phyloP scores from a whole-genome alignment of 2,329 filamentous ascomycete species.

The Curvularia verruculosa region DNA sequence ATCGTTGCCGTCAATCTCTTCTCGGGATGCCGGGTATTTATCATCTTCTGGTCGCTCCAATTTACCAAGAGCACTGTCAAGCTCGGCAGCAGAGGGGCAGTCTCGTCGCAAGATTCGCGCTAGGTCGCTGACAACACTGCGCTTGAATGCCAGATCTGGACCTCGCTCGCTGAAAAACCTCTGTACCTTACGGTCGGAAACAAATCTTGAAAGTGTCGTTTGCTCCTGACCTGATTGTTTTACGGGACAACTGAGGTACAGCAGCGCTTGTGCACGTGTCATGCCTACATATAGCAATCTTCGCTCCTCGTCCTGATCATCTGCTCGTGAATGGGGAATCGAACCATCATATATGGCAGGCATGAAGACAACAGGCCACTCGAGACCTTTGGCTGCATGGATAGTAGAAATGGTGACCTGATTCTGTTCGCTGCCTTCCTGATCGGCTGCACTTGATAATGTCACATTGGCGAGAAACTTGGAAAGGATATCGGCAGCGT shows the following conservation, averaged over 20 bases:
- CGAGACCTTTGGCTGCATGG: constrained; percentile 91
- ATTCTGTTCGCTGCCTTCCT: constrained; percentile 61
- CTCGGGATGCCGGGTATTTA: constrained; percentile 42
- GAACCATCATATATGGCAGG: constrained; percentile 88
- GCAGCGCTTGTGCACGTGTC: constrained; percentile 84
- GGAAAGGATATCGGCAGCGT: constrained; percentile 69
- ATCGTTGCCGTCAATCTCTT: constrained; percentile 43
- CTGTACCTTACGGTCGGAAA: constrained; percentile 62
- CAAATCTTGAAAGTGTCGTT: constrained; percentile 73
- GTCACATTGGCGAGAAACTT: constrained; percentile 89
- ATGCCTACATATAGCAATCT: constrained; percentile 93
- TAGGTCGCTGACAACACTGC: constrained; percentile 67
- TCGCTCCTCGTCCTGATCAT: constrained; percentile 86
- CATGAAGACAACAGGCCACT: constrained; percentile 96
- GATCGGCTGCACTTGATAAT: constrained; percentile 71
- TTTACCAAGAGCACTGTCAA: constrained; percentile 29
- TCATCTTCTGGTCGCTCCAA: constrained; percentile 46
- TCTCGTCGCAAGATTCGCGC: constrained; percentile 72
- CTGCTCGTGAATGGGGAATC: constrained; percentile 85
- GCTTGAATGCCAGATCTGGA: constrained; percentile 66
- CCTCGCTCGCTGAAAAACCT: constrained; percentile 66
- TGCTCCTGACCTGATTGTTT: constrained; percentile 68
- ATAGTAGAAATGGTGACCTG: constrained; percentile 93
- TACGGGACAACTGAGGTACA: constrained; percentile 83
- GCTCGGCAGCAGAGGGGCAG: constrained; percentile 58